Evolutionary conservation across 192 early-diverging fungal species (phyloP).

Genomic region (Paraglomus brasilianum): DNA sequence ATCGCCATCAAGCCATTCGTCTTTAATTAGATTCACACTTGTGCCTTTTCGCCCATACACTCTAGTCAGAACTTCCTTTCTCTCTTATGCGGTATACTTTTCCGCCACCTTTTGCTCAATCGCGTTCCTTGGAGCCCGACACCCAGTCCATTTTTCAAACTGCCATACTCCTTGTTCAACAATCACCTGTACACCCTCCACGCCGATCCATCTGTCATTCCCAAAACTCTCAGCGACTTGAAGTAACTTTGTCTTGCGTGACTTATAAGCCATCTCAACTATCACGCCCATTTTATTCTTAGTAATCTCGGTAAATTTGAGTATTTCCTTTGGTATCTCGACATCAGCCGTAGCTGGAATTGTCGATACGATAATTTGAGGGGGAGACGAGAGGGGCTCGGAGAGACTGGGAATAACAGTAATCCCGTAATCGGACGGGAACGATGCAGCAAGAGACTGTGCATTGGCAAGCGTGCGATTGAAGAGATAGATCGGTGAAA

Average conservation of each 20-base stretch:
- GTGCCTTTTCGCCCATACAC: too few species aligned
- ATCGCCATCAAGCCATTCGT: too few species aligned
- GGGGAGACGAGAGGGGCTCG: slow-evolving; percentile 24
- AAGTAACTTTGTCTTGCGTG: slow-evolving; percentile 79
- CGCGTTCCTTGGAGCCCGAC: slow-evolving; percentile 48
- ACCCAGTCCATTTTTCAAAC: slow-evolving; percentile 83
- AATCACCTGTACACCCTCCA: slow-evolving; percentile 87
- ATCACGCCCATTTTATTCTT: slow-evolving; percentile 64
- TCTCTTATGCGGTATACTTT: slow-evolving; percentile 28
- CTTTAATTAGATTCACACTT: too few species aligned
- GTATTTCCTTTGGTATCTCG: slow-evolving; percentile 51
- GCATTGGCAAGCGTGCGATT: slow-evolving; percentile 87
- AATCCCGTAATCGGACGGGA: slow-evolving; percentile 56
- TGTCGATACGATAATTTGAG: slow-evolving; percentile 70
- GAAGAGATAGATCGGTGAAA: slow-evolving; percentile 70
- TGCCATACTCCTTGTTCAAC: slow-evolving; percentile 92
- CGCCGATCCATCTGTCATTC: slow-evolving; percentile 58
- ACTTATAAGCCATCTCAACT: slow-evolving; percentile 94
- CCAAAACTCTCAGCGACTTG: slow-evolving; percentile 55
- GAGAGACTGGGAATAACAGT: slow-evolving; percentile 48
- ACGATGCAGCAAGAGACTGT: slow-evolving; percentile 57
- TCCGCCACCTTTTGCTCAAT: slow-evolving; percentile 55
- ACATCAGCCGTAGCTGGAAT: slow-evolving; percentile 78
- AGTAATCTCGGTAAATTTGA: slow-evolving; percentile 41
- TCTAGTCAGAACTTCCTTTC: too few species aligned